Base-by-base conservation (phyloP, 2,329 filamentous ascomycete genomes). In the Penicillium sp. region DNA sequence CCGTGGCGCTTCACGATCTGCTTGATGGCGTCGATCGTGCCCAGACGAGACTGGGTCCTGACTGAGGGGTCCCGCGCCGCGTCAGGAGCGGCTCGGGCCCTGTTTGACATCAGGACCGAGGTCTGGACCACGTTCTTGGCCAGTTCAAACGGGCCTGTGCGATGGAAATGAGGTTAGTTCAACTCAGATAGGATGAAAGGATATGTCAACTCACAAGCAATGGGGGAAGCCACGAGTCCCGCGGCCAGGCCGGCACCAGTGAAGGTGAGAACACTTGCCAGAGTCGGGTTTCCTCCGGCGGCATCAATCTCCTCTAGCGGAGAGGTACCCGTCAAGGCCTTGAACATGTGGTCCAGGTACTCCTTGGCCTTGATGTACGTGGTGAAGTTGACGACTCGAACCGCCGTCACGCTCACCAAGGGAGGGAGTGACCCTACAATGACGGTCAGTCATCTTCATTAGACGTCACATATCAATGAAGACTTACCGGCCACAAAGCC, bases 51-150 rank as follows among this genome's bases (percentile, higher is more conserved):
- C 32, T 62, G 57, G 39, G 45, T 49, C 14, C 64, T 64, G 31
- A 68, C 44, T 3, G 56, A 55, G 14, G 52, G 54, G 37, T 67
- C 57, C 13, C 51, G 50, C 18, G 54, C 52, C 3, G 59, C 62
- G 35, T 59, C 59, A 0, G 61, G 54, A 6, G 60, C 56, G 5
- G 63, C 65, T 44, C 60, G 58, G 23, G 62, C 56, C 20, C 65
- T 57, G 26, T 67, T 62, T 6, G 66, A 62, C 43, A 71, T 65
- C 31, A 71, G 51, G 22, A 71, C 68, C 1, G 68, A 71, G 6
- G 68, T 69, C 47, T 71, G 68, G 11, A 70, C 66, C 4, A 70
- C 68, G 39, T 71, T 71, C 49, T 71, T 71, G 33, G 68, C 64
- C 22, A 70, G 51, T 54, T 71, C 68, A 35, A 71, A 68, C 1